These are phyloP conservation scores for Lojkania enalia DNA, from an alignment of 2,329 filamentous ascomycete species.

Conservation along the genomic window DNA sequence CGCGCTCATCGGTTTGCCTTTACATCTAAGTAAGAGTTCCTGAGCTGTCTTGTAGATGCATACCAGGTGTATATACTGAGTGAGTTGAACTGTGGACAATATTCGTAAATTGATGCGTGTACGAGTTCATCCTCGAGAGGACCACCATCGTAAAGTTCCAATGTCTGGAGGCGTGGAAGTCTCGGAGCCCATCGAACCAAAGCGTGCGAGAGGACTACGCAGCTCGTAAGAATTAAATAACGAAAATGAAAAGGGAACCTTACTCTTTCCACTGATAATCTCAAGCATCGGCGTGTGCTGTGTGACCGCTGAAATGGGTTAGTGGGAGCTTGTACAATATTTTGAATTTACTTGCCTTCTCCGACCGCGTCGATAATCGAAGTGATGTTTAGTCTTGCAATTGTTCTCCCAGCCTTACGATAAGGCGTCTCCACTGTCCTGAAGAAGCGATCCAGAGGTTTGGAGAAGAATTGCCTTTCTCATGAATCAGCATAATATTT, in stretches of 20 bases:
- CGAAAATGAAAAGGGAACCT: constrained; percentile 10
- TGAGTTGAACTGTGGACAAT: constrained; percentile 64
- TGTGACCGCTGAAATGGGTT: constrained; percentile 45
- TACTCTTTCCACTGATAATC: constrained; percentile 59
- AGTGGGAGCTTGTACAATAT: too few species aligned
- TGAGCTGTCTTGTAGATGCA: constrained; percentile 2
- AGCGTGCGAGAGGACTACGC: constrained; percentile 53
- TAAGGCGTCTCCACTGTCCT: constrained; percentile 24
- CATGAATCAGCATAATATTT: constrained; percentile 9
- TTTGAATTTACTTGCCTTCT: constrained; percentile 51
- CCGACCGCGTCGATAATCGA: constrained; percentile 54
- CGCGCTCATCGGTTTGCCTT: constrained; percentile 52
- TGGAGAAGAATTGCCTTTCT: constrained; percentile 56
- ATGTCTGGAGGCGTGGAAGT: constrained; percentile 59
- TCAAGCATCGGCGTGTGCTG: constrained; percentile 59
- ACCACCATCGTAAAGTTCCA: constrained; percentile 65
- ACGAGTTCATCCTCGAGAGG: constrained; percentile 60
- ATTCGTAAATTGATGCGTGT: constrained; percentile 56
- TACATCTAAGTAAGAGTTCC: constrained; percentile 21
- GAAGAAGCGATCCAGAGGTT: constrained; percentile 42
- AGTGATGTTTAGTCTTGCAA: constrained; percentile 44
- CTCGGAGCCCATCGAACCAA: constrained; percentile 63
- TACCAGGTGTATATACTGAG: constrained; percentile 62
- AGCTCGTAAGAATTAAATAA: constrained; percentile 11
- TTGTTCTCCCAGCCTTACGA: constrained; percentile 31